Evolutionary conservation across 306 rosid species (phyloP), one percentile per base, ranked within the genome.

Genomic region (Acacia melanoxylon): DNA sequence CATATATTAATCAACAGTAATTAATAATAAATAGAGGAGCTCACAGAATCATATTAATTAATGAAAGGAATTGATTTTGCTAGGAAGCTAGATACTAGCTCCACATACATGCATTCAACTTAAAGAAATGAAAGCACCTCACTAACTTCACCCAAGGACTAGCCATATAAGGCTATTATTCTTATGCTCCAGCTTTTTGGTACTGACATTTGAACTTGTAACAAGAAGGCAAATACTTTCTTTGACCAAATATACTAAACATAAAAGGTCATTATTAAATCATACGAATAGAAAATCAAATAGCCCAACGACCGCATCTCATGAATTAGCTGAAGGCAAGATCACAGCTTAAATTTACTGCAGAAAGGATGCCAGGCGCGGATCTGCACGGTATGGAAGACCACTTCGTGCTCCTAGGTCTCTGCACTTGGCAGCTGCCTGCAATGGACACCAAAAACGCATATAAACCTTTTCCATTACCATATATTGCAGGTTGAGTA

Each of bases 341-440:
- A 42, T 10, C 20, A 4, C 65, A 8, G 45, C 65, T 61, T 24
- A 82, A 66, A 77, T 78, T 74, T 80, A 81, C 40, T 66, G 81
- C 15, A 91, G 67, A 86, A 88, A 91, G 33, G 94, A 65, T 49
- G 93, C 89, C 75, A 95, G 67, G 58, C 78, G 80, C 19, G 96
- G 92, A 69, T 95, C 93, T 3, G 90, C 69, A 41, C 84, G 85
- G 44, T 85, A 83, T 66, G 99, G 98, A 89, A 95, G 97, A 72
- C 96, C 97, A 41, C 91, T 85, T 80, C 98, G 88, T 52, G 99
- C 98, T 75, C 99, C 99, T 82, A 91, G 75, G 71, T 78, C 97
- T 72, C 93, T 88, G 87, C 99, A 95, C 79, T 93, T 92, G 61
- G 80, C 86, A 54, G 94, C 98, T 4, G 99, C 99, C 99, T 95